Evolutionary conservation across 805 yeast genomes (phyloP), one percentile per base, ranked within the genome.

Genomic region (Cyberlindnera maclurae): DNA sequence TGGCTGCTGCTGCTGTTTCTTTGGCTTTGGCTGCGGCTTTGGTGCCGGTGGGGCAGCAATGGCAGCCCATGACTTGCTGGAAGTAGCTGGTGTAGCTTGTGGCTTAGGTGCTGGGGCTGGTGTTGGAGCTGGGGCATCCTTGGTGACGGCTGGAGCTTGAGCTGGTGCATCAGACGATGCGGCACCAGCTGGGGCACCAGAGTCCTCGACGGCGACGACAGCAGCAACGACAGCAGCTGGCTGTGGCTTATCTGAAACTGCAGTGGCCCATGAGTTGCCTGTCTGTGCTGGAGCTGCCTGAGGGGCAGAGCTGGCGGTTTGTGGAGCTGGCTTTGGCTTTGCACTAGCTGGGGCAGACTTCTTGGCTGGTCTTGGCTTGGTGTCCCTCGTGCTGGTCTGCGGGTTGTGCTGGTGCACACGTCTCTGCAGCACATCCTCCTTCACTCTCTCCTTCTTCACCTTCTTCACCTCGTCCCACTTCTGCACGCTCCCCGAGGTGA

Each of bases 391-490:
- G 45, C 42, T 40, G 47, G 36, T 47, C 48, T 44, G 46, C 31
- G 49, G 51, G 29, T 51, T 49, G 29, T 44, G 42, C 33, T 29
- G 46, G 27, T 38, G 44, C 31, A 34, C 44, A 32, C 42, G 47
- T 37, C 45, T 43, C 26, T 47, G 64, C 64, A 67, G 58, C 58
- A 67, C 66, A 61, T 75, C 64, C 71, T 73, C 75, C 60, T 79
- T 82, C 18, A 71, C 71, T 52, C 68, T 83, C 62, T 79, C 24
- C 71, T 73, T 75, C 60, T 79, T 82, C 22, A 71, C 71, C 52
- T 68, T 83, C 62, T 79, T 80, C 46, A 86, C 95, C 52, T 89
- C 93, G 58, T 87, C 97, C 96, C 97, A 90, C 63, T 83, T 86
- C 50, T 82, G 73, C 29, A 86, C 94, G 54, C 83, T 82, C 49